Evolutionary conservation across 1,139 yeast species (phyloP), one percentile per base, ranked within the genome.

Genomic region (Lodderomyces pseudojiufengensis): DNA sequence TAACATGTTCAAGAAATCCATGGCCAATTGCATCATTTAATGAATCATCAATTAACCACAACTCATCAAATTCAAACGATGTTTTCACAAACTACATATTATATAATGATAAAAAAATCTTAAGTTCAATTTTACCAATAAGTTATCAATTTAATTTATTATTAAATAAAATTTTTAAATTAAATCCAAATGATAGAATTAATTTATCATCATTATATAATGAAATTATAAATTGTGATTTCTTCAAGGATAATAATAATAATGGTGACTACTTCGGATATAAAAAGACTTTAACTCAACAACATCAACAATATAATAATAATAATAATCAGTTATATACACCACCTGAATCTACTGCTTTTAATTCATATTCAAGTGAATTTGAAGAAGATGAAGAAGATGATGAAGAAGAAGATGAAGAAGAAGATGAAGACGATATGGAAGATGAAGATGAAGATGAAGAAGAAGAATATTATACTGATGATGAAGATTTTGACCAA

Each of bases 1-100:
- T 88, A 35, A 73, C 86, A 10, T 85, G 95, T 49, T 80, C 87
- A 31, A 73, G 95, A 55, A 88, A 88, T 52, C 96, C 97, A 13
- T 88, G 97, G 97, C 76, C 87, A 38, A 78, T 81, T 47, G 95
- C 96, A 4, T 73, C 83, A 36, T 61, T 76, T 27, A 57, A 58
- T 5, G 75, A 74, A 31, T 58, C 63, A 22, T 10, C 20, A 20
- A 74, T 79, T 48, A 68, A 73, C 9, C n/a, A n/a, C n/a, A n/a
- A n/a, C n/a, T n/a, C n/a, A n/a, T n/a, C n/a, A n/a, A 56, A 58
- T 18, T 74, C 80, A 48, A 69, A 73, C 9, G 59, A 59, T 13
- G 76, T 84, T 12, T 69, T 86, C 44, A 61, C 65, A 51, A 74
- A 72, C 45, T 68, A 65, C 42, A 57, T 63, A 28, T 46, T 63